phyloP scores from a whole-genome alignment of 768 basidiomycete species.

The Cystobasidiopsis lactophilus region DNA sequence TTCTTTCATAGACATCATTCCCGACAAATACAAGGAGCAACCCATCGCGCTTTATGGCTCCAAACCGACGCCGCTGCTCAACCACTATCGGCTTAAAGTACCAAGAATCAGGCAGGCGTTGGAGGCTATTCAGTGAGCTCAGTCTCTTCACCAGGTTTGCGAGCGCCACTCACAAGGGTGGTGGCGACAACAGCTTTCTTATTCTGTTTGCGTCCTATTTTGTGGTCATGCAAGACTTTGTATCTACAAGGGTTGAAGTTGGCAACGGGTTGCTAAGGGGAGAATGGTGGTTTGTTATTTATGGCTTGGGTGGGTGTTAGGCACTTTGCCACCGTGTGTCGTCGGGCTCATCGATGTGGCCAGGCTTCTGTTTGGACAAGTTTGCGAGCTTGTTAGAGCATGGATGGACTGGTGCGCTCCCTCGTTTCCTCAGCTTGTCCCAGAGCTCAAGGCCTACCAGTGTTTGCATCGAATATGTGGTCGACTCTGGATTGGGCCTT shows the following conservation, averaged over 20 bases:
- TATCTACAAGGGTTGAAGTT: too few species aligned
- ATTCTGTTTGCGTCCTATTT: constrained; percentile 11
- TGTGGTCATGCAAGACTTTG: constrained; percentile 4
- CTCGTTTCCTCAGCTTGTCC: too few species aligned
- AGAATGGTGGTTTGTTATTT: too few species aligned
- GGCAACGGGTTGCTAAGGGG: too few species aligned
- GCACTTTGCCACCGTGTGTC: too few species aligned
- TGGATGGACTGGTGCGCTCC: too few species aligned
- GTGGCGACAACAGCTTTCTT: too few species aligned
- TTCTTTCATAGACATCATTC: constrained; percentile 38
- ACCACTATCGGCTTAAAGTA: constrained; percentile 18
- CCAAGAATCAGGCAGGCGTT: constrained; percentile 14
- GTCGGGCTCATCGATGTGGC: constrained; percentile 10
- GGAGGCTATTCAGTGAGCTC: constrained; percentile 15
- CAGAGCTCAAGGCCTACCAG: too few species aligned
- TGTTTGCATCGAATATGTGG: constrained; percentile 2
- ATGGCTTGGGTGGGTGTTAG: too few species aligned
- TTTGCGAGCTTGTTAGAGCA: neutral
- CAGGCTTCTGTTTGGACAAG: constrained; percentile 4
- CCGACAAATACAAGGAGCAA: constrained; percentile 60
- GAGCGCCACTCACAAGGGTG: too few species aligned
- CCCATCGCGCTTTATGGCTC: constrained; percentile 42
- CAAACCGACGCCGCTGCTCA: constrained; percentile 15
- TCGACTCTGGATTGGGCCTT: neutral
- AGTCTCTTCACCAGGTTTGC: too few species aligned